Evolutionary conservation across 768 basidiomycete genomes (phyloP), one percentile per base, ranked within the genome.

Genomic region (Pleurotus citrinopileatus): DNA sequence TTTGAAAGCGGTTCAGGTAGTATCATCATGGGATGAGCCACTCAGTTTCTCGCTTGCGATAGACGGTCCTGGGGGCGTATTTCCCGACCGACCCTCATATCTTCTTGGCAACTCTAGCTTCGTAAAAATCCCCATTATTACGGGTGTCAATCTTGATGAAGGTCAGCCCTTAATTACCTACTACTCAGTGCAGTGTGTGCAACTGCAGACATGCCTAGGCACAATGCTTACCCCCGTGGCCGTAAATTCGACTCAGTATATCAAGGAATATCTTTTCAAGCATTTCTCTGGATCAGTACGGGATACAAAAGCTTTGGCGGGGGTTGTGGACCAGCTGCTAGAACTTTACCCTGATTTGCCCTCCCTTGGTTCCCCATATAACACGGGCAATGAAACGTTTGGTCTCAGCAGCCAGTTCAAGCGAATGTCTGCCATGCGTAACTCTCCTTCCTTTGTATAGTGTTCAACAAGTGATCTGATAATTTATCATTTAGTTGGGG

Each of bases 341-440:
- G 55, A 71, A 17, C 58, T 76, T 2, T 80, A 80, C 58, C 77
- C 77, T 0, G 63, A 75, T 52, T 60, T 65, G 27, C 72, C 78
- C 17, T 61, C 73, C 12, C 54, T 67, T 26, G 79, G 79, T 3
- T 73, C 74, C 0, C 79, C 79, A 0, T 81, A 70, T 56, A 67
- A 66, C 15, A 80, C 78, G 3, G 76, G 78, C 4, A 69, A 72
- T 55, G 60, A 75, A n/a, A 74, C 75, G 0, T 79, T 78, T 53
- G 77, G 77, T 0, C 58, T 74, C 8, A 57, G 61, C 8, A 37
- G 55, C 13, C 61, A 64, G 26, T 73, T 63, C 58, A 71, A 73
- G 53, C 64, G 71, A 4, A 63, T 55, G 15, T 54, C 68, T 0
- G 57, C 66, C 5, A 56, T 70, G 2, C 40, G 61, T 61, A 26